Evolutionary conservation across 2,329 filamentous ascomycete species (phyloP), one percentile per base, ranked within the genome.

Genomic region (Claviceps cyperi): DNA sequence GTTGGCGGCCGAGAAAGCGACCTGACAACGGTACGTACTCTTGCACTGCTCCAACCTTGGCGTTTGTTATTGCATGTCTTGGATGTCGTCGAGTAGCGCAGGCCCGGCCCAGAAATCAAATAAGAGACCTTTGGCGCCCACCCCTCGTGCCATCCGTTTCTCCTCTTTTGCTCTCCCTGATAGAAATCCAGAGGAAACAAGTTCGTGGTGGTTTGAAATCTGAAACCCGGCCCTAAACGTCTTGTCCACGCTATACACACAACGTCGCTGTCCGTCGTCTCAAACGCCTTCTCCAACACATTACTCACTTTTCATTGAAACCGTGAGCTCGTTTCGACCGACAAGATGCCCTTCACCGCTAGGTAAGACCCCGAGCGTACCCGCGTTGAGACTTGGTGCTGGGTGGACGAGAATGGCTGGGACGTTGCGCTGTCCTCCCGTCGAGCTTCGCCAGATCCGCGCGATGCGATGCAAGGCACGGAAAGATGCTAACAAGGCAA

Each of bases 271-370:
- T 32, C 28, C 4, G 28, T 32, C 5, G 19, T 24, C 43, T 13
- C 38, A 17, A 14, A 35, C 47, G 7, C 13, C 39, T 49, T 28
- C 24, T 28, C 9, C 47, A 35, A n/a, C 17, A 50, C 36, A 36
- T 24, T 11, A 19, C 21, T 17, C 9, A 36, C 17, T 9, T 24
- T 13, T 17, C 9, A 36, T 17, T 9, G n/a, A 19, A 32, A 49
- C 22, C 22, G 36, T 39, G 6, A 17, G n/a, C 38, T 28, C 32
- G 32, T 19, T 50, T 21, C 22, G 54, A 56, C 54, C 57, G 53
- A 53, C 69, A 76, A 51, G 56, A 80, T 80, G 76, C 63, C 76
- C 69, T 76, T 79, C 73, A 80, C 76, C 61, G 70, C 67, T 47
- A 77, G 73, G 75, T 78, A 73, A 65, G 71, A 54, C 53, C 49